Evolutionary conservation across 1,284 basidiomycete genomes (phyloP).

Genomic region (Ceratobasidium sp.): DNA sequence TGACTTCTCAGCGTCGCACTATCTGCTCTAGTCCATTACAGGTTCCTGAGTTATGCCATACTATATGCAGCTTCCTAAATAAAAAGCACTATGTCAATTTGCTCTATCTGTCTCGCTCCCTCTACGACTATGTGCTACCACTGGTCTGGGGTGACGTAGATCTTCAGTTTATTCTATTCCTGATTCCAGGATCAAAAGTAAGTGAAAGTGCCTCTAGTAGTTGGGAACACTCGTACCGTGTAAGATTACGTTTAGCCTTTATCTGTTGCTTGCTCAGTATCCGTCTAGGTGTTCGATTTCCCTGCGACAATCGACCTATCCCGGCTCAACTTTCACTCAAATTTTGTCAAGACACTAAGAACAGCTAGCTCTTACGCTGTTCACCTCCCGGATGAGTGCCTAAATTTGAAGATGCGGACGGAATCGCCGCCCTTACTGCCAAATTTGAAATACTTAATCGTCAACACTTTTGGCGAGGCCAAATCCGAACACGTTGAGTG

Average conservation of each 20-base stretch:
- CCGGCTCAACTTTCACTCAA: neutral
- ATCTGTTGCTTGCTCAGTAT: neutral
- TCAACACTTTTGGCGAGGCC: no score
- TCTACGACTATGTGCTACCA: neutral
- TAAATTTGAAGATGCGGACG: neutral
- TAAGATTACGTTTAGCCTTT: no score
- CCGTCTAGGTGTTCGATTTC: no score
- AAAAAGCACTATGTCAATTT: neutral
- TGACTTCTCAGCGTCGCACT: no score
- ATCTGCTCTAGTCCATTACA: no score
- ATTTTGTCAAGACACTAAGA: neutral
- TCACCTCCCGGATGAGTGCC: neutral
- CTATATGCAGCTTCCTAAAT: no score
- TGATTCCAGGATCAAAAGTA: neutral
- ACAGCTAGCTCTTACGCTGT: neutral
- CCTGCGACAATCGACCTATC: neutral
- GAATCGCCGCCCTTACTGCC: neutral
- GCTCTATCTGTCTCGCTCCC: neutral
- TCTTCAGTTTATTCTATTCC: neutral
- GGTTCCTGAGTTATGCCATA: no score
- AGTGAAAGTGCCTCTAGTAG: neutral
- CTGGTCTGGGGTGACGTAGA: neutral
- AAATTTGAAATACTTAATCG: neutral
- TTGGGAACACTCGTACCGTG: no score
- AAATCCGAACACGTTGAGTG: neutral